phyloP scores from a whole-genome alignment of 2,329 filamentous ascomycete genomes.

The Sporothrix dimorphospora region DNA sequence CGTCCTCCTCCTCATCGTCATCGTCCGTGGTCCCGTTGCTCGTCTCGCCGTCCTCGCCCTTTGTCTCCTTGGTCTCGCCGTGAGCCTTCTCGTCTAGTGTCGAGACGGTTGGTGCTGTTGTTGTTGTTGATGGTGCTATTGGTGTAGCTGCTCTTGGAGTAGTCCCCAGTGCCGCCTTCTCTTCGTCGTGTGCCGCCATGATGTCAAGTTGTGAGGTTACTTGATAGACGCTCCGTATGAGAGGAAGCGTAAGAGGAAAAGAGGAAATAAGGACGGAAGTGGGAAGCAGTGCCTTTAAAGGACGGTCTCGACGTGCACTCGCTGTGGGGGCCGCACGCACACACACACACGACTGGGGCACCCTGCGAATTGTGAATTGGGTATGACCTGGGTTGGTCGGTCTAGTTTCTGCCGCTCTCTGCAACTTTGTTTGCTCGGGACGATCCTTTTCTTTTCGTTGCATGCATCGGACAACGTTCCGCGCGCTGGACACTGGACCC shows the following conservation, averaged over 20 bases:
- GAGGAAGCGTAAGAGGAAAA: not conserved
- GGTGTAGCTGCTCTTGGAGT: no score
- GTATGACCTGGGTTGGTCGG: not conserved
- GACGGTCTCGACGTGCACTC: not conserved
- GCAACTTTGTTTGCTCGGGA: not conserved
- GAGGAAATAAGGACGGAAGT: not conserved
- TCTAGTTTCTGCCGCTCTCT: not conserved
- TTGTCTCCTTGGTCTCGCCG: not conserved
- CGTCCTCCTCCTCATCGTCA: not conserved
- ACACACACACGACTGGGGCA: not conserved
- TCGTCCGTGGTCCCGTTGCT: not conserved
- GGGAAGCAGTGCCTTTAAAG: not conserved
- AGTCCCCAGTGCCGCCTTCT: slow-evolving; percentile 1
- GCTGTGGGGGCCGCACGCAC: slow-evolving; percentile 11
- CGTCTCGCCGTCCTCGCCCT: not conserved
- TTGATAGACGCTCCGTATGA: not conserved
- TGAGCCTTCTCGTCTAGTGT: not conserved
- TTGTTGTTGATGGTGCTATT: not conserved
- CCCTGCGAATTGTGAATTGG: not conserved
- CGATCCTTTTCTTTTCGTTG: slow-evolving; percentile 14
- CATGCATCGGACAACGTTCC: slow-evolving; percentile 9
- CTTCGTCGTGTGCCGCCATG: slow-evolving; percentile 14
- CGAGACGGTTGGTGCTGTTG: not conserved
- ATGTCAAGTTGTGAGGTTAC: not conserved
- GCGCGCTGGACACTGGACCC: not conserved